A percentile compares a stretch with the other conserved stretches of the same genome.
Evolutionary conservation across 306 rosid genomes (phyloP).

Genomic region (Chamaecrista fasciculata): DNA sequence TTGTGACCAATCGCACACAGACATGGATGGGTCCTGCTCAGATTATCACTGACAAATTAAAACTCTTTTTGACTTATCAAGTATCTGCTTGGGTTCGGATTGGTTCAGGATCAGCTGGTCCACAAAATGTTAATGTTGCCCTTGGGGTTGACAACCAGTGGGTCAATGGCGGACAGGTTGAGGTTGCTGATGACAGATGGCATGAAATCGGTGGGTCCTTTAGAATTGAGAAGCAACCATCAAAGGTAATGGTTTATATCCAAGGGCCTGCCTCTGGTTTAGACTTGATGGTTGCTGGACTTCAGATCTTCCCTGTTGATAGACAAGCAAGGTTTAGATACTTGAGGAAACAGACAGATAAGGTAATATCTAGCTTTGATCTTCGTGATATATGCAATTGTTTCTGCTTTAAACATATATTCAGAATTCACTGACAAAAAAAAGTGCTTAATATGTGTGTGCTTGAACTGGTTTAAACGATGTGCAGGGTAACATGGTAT

Average conservation of each 20-base stretch:
- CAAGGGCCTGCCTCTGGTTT: conserved; percentile 89
- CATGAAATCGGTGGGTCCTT: conserved; percentile 93
- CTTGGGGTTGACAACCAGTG: conserved; percentile 81
- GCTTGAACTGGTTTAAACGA: conserved; percentile 4
- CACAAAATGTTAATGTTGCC: conserved; percentile 72
- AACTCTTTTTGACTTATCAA: conserved; percentile 80
- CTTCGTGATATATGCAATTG: background rate
- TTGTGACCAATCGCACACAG: conserved; percentile 78
- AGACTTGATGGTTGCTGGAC: conserved; percentile 84
- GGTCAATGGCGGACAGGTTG: conserved; percentile 89
- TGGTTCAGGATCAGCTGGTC: conserved; percentile 61
- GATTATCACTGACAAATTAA: conserved; percentile 73
- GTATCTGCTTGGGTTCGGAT: conserved; percentile 90
- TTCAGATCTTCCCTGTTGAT: conserved; percentile 89
- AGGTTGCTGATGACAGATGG: conserved; percentile 61
- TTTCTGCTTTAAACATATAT: conserved; percentile 9
- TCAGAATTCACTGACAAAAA: conserved; percentile 11
- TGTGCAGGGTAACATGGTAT: background rate
- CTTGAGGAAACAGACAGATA: conserved; percentile 64
- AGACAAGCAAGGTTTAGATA: conserved; percentile 68
- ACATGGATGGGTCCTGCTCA: conserved; percentile 99
- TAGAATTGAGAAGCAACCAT: conserved; percentile 85
- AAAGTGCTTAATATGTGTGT: background rate
- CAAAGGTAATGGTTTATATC: conserved; percentile 76
- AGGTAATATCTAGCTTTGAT: conserved; percentile 47